These are phyloP conservation scores for Aspergillus arachidicola DNA, from an alignment of 2,329 filamentous ascomycete genomes.

Conservation along the genomic window DNA sequence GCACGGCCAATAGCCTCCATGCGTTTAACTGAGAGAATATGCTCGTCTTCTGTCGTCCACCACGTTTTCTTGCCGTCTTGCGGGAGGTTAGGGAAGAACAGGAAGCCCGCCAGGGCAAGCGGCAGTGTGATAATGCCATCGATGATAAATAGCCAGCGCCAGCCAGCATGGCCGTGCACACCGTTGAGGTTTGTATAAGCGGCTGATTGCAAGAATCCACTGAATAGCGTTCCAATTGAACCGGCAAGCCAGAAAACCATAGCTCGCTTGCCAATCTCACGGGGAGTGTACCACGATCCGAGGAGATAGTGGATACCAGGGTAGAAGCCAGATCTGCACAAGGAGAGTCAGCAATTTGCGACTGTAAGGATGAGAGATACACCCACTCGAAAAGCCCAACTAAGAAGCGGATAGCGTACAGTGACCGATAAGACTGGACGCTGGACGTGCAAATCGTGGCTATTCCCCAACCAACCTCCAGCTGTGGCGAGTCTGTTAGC, in stretches of 20 bases:
- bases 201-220: conserved; percentile 26
- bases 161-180: conserved; percentile 25
- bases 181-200: conserved; percentile 29
- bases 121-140: conserved; percentile 30
- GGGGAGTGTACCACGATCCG: conserved; percentile 29
- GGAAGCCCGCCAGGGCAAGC: conserved; percentile 25
- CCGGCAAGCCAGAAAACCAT: conserved; percentile 28
- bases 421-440: conserved; percentile 26
- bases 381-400: conserved; percentile 33
- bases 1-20: conserved; percentile 41
- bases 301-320: conserved; percentile 30
- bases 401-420: conserved; percentile 29
- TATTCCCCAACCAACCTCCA: conserved; percentile 38
- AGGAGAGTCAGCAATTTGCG: neutral
- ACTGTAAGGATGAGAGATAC: no score
- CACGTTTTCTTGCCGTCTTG: conserved; percentile 26
- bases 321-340: conserved; percentile 24
- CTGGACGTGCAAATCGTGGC: conserved; percentile 24
- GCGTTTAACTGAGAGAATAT: conserved; percentile 27
- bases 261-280: conserved; percentile 27
- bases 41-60: conserved; percentile 29
- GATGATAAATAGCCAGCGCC: conserved; percentile 34
- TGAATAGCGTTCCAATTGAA: conserved; percentile 23
- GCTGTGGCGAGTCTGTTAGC: neutral
- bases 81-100: conserved; percentile 25